Conservation (phyloP, 768 basidiomycete genomes). For the Candolleomyces aberdarensis region DNA sequence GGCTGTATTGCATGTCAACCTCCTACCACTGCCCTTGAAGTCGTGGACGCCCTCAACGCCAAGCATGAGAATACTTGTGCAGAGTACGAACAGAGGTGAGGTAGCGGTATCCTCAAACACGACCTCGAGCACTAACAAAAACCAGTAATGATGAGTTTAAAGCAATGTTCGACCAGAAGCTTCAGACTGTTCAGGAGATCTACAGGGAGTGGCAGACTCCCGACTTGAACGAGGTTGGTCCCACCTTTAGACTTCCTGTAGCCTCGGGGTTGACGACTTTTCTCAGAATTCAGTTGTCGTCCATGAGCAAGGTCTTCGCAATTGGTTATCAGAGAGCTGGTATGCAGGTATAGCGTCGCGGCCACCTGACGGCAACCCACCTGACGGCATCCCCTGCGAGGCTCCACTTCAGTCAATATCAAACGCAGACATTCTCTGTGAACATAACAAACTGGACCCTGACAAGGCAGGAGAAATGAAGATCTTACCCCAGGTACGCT, state of each 20-base stretch:
- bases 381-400: background rate
- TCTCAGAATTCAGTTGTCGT: conserved; percentile 52
- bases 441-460: conserved; percentile 63
- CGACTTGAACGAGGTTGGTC: background rate
- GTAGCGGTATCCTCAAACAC: background rate
- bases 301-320: conserved; percentile 56
- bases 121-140: conserved; percentile 27
- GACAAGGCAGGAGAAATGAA: conserved; percentile 61
- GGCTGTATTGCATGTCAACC: conserved; percentile 34
- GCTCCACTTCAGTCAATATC: conserved; percentile 20
- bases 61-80: conserved; percentile 53
- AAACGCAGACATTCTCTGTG: conserved; percentile 54
- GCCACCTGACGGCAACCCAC: no score
- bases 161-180: background rate
- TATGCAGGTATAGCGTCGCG: background rate
- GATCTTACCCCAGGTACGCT: conserved; percentile 51
- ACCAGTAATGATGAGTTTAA: conserved; percentile 26
- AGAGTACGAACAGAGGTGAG: conserved; percentile 45
- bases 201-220: background rate
- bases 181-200: background rate
- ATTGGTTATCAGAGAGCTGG: conserved; percentile 52
- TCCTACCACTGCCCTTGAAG: conserved; percentile 51
- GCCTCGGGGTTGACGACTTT: no score
- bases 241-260: no score
- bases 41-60: conserved; percentile 54